Percentiles rank a stretch among this genome's conserved stretches.
Evolutionary conservation across 805 yeast genomes (phyloP).

Genomic region (Candida chilensis): DNA sequence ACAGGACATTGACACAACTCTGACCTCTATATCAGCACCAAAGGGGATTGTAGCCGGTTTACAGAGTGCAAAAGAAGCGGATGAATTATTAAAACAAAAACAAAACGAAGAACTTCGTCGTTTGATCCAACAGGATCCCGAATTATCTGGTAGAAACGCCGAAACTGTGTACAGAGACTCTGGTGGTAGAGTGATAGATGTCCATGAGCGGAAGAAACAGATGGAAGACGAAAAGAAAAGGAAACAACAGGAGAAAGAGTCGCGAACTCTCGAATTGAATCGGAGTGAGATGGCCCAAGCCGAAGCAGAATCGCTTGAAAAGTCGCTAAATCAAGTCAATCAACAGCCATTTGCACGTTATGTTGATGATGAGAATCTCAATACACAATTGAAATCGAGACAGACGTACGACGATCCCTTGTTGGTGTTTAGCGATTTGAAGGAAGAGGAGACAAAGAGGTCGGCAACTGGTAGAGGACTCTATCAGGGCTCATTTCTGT

Average conservation of each 20-base stretch:
- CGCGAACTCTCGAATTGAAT: constrained; percentile 15
- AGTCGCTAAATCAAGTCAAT: constrained; percentile 13
- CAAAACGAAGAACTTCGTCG: constrained; percentile 9
- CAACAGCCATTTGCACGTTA: constrained; percentile 14
- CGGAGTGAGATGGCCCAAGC: constrained; percentile 28
- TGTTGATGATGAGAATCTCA: constrained; percentile 27
- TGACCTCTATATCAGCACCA: too few relatives aligned
- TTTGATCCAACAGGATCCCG: constrained; percentile 6
- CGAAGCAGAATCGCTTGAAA: constrained; percentile 21
- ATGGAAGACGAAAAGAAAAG: constrained; percentile 4
- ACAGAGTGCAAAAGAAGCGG: constrained; percentile 35
- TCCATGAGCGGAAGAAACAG: constrained; percentile 14
- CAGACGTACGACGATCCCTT: constrained; percentile 60
- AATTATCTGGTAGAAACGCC: constrained; percentile 6
- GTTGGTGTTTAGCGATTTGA: constrained; percentile 25
- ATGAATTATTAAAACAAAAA: constrained; percentile 20
- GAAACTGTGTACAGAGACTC: constrained; percentile 54
- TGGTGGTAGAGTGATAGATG: constrained; percentile 43
- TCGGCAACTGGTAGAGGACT: constrained; percentile 38
- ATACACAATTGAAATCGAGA: constrained; percentile 16
- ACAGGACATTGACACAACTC: too few relatives aligned
- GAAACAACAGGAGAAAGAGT: constrained; percentile 11
- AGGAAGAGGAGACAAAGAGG: constrained; percentile 1
- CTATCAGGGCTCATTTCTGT: constrained; percentile 46
- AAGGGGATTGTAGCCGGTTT: constrained; percentile 25